Percentiles rank a stretch among this genome's conserved stretches.
phyloP scores from a whole-genome alignment of 2,329 filamentous ascomycete species.

The Cladosporium velox region DNA sequence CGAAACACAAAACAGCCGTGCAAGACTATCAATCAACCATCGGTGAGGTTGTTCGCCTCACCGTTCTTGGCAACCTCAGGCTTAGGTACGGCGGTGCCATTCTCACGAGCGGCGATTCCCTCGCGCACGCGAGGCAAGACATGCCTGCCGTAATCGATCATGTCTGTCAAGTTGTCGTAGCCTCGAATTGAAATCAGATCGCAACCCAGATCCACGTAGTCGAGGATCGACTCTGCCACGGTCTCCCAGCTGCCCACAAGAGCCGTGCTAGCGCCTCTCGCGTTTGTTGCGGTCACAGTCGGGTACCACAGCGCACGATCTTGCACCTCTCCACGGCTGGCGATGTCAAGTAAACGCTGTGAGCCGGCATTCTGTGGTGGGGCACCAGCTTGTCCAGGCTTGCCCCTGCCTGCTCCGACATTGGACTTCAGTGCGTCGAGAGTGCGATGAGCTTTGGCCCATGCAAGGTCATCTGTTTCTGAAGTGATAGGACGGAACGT shows the following conservation, averaged over 20 bases:
- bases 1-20: not conserved
- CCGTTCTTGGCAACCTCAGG: not conserved
- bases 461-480: slow-evolving; percentile 64
- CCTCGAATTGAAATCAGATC: slow-evolving; percentile 62
- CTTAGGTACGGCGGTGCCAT: not conserved
- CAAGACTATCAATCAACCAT: not conserved
- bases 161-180: slow-evolving; percentile 63
- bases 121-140: slow-evolving; percentile 55
- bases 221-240: slow-evolving; percentile 56
- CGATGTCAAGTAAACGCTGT: slow-evolving; percentile 60
- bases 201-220: slow-evolving; percentile 59
- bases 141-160: slow-evolving; percentile 60
- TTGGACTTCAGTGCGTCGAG: slow-evolving; percentile 55
- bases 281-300: slow-evolving; percentile 62
- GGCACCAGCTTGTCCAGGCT: slow-evolving; percentile 34
- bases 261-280: slow-evolving; percentile 60
- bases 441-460: slow-evolving; percentile 61
- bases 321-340: slow-evolving; percentile 57
- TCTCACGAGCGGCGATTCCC: slow-evolving; percentile 35
- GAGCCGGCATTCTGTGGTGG: slow-evolving; percentile 61
- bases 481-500: slow-evolving; percentile 64
- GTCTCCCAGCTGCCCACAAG: slow-evolving; percentile 59
- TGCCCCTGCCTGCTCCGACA: slow-evolving; percentile 31
- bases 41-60: not conserved
- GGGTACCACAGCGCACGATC: slow-evolving; percentile 66